phyloP scores from a whole-genome alignment of 108 stramenopile genomes.

The Skeletonema marinoi region DNA sequence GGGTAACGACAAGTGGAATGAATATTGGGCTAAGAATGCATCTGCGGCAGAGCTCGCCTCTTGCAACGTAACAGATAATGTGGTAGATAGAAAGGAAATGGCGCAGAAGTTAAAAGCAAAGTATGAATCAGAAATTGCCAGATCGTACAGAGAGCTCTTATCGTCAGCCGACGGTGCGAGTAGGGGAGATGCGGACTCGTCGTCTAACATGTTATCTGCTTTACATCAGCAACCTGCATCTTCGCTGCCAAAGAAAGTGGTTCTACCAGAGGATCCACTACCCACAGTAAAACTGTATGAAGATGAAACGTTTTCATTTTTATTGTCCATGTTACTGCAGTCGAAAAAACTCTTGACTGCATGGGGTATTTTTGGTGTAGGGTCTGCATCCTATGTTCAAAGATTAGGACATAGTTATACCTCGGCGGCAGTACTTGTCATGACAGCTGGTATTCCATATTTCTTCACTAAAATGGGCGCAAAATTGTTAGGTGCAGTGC shows the following conservation, averaged over 20 bases:
- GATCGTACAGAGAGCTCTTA: slow-evolving; percentile 21
- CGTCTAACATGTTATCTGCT: background rate
- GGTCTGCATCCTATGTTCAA: background rate
- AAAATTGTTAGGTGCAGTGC: background rate
- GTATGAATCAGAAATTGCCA: slow-evolving; percentile 40
- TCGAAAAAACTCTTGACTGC: background rate
- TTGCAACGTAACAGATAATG: background rate
- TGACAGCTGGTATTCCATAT: slow-evolving; percentile 29
- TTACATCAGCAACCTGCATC: background rate
- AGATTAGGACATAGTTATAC: background rate
- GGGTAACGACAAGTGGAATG: slow-evolving; percentile 48
- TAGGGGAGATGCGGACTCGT: background rate
- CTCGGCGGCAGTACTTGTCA: background rate
- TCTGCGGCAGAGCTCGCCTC: background rate
- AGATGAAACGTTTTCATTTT: background rate
- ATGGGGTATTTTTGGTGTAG: background rate
- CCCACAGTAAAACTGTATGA: background rate
- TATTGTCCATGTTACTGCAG: background rate
- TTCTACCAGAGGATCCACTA: slow-evolving; percentile 4
- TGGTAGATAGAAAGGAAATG: slow-evolving; percentile 21
- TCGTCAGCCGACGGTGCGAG: background rate
- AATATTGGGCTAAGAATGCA: slow-evolving; percentile 25
- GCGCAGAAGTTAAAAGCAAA: slow-evolving; percentile 7
- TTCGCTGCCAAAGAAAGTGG: background rate
- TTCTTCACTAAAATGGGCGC: slow-evolving; percentile 9